Evolutionary conservation across 1,284 basidiomycete genomes (phyloP).

Genomic region (Phellinidium pouzarii): DNA sequence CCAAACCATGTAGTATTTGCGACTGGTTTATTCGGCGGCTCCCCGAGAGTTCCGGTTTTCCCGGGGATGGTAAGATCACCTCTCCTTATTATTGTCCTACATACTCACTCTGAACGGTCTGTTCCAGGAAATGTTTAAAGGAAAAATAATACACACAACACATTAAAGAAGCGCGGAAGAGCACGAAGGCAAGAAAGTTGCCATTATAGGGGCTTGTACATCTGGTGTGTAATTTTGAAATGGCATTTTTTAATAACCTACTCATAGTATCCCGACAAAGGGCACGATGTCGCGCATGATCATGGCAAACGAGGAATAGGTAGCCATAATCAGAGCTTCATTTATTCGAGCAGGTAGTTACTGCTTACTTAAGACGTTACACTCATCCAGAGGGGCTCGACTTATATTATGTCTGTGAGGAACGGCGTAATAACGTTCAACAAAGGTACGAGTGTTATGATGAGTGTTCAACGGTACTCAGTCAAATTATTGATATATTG

Average conservation of each 20-base stretch:
- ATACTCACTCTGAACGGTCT: too few relatives aligned
- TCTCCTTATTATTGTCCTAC: neutral
- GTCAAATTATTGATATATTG: too few relatives aligned
- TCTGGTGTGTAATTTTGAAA: conserved; percentile 35
- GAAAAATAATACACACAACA: conserved; percentile 49
- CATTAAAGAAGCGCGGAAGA: conserved; percentile 42
- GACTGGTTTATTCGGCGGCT: conserved; percentile 32
- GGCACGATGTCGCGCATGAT: conserved; percentile 30
- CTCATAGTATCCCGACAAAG: neutral
- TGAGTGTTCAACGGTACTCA: neutral
- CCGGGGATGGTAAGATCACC: conserved; percentile 8
- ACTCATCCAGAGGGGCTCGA: conserved; percentile 31
- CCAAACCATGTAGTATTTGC: conserved; percentile 29
- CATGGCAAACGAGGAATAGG: conserved; percentile 30
- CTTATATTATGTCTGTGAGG: conserved; percentile 33
- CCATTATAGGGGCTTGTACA: conserved; percentile 55
- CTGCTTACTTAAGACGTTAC: conserved; percentile 18
- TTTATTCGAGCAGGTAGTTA: neutral
- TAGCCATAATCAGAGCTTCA: conserved; percentile 2
- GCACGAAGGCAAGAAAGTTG: conserved; percentile 51
- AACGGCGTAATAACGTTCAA: conserved; percentile 24
- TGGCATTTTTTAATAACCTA: neutral
- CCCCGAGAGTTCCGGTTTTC: conserved; percentile 26
- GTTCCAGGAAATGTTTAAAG: conserved; percentile 52
- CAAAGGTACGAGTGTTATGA: conserved; percentile 18